Base-by-base conservation (phyloP, 305 asterid species). In the Fraxinus angustifolia region DNA sequence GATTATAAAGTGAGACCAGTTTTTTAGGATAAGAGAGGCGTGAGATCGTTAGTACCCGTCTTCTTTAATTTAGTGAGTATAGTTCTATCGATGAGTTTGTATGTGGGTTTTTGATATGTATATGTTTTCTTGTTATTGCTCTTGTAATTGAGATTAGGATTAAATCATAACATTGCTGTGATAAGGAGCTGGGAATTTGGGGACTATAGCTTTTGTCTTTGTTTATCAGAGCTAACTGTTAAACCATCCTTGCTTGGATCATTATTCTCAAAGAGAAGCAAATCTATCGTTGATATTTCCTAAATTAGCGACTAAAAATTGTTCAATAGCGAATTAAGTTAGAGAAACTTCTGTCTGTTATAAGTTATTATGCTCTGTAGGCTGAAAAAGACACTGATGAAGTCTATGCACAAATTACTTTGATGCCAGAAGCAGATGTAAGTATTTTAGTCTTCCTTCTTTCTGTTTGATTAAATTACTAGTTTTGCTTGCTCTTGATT, bases 331-430 rank as follows among this genome's bases (percentile, higher is more conserved):
- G 40, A 30, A 81, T 60, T 83, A 33, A 79, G 53, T 79, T 26
- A 50, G 75, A 12, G 30, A 28, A 31, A 19, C 72, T 45, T 48
- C 40, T 75, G 71, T 83, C 40, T 79, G 77, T 78, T 31, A 23
- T 12, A 19, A 56, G 30, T 72, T 33, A 74, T 86, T 74, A 31
- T 8, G 12, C 34, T 82, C n/a, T 84, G 81, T 76, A 92, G 97
- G 98, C 96, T 84, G 97, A 92, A 83, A 88, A 83, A 77, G 97
- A 92, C 77, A 89, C 88, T 30, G 95, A 91, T 84, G 97, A 91
- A 85, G 95, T 92, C 70, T 92, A 90, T 83, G 93, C 93, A 14
- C 97, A 91, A 78, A 88, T 92, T 78, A 78, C 83, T 50, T 88
- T 88, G 89, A 85, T 90, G 89, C 93, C 96, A 2, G 92, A 86